Conservation (phyloP, 2,329 filamentous ascomycete species). For the Onygena corvina region DNA sequence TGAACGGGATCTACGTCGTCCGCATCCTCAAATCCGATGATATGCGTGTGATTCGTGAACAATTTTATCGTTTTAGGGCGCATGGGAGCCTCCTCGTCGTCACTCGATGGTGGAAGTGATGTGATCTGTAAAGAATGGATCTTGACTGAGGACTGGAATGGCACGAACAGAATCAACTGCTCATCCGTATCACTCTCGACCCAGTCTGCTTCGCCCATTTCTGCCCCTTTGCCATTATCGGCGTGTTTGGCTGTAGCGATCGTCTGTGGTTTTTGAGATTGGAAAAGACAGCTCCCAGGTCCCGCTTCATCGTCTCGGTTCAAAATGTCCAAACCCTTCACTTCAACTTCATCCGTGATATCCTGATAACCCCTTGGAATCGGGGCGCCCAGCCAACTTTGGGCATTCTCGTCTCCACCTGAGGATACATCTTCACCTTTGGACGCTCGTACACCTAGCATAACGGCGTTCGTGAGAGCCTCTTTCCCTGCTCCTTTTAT, state of each 20-base stretch:
- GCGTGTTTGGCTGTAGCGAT: constrained; percentile 30
- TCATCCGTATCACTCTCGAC: constrained; percentile 95
- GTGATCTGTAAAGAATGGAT: constrained; percentile 80
- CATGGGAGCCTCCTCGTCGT: constrained; percentile 63
- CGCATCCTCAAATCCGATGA: constrained; percentile 88
- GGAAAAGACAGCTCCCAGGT: constrained; percentile 61
- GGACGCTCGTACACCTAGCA: constrained; percentile 45
- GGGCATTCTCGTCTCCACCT: constrained; percentile 31
- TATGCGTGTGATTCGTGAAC: constrained; percentile 78
- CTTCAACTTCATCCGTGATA: constrained; percentile 69
- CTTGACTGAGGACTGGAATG: constrained; percentile 79
- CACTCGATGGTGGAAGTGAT: constrained; percentile 52
- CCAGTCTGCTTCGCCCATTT: constrained; percentile 57
- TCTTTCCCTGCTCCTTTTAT: constrained; percentile 62
- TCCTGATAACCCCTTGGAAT: constrained; percentile 72
- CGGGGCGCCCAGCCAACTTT: constrained; percentile 58
- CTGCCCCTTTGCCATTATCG: constrained; percentile 41
- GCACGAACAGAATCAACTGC: constrained; percentile 84
- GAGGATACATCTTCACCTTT: constrained; percentile 33
- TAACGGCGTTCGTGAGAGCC: constrained; percentile 58
- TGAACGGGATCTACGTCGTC: constrained; percentile 76
- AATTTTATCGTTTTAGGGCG: constrained; percentile 73
- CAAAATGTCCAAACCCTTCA: constrained; percentile 68
- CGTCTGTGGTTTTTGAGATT: constrained; percentile 52
- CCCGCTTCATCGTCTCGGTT: constrained; percentile 73